Percentiles rank a stretch among this genome's conserved stretches.
These are phyloP conservation scores for Metschnikowia orientalis DNA, from an alignment of 805 yeast species.

Conservation along the genomic window DNA sequence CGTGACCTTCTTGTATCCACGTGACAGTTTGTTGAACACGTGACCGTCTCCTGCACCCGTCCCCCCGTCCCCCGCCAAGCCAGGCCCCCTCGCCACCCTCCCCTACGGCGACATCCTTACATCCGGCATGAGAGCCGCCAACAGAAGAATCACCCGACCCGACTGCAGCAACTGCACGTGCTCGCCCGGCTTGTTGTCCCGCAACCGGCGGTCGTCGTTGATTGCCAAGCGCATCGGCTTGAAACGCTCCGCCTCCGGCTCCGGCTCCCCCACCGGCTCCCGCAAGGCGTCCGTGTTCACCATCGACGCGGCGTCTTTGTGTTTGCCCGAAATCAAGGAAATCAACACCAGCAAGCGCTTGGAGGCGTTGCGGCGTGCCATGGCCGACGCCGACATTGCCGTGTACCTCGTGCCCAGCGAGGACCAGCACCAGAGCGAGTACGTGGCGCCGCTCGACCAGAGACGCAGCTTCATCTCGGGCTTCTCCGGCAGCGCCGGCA, in stretches of 20 bases:
- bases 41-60: no score
- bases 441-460: conserved; percentile 76
- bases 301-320: conserved; percentile 42
- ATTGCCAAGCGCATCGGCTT: conserved; percentile 39
- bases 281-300: conserved; percentile 41
- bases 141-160: conserved; percentile 33
- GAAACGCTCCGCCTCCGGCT: conserved; percentile 13
- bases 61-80: no score
- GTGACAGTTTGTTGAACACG: no score
- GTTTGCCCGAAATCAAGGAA: conserved; percentile 41
- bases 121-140: conserved; percentile 16
- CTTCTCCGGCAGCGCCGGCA: conserved; percentile 90
- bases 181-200: conserved; percentile 73
- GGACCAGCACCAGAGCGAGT: conserved; percentile 92
- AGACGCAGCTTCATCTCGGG: conserved; percentile 81
- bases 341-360: conserved; percentile 54
- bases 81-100: no score
- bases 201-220: conserved; percentile 58
- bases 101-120: no score
- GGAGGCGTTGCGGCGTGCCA: conserved; percentile 49
- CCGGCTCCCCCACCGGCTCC: conserved; percentile 25
- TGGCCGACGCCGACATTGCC: conserved; percentile 61
- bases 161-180: conserved; percentile 75
- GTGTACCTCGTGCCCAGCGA: conserved; percentile 81
- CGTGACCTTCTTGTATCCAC: no score